Percentiles rank a stretch among this genome's conserved stretches.
phyloP scores from a whole-genome alignment of 495 filamentous ascomycete genomes.

The Penicillium ucsense region DNA sequence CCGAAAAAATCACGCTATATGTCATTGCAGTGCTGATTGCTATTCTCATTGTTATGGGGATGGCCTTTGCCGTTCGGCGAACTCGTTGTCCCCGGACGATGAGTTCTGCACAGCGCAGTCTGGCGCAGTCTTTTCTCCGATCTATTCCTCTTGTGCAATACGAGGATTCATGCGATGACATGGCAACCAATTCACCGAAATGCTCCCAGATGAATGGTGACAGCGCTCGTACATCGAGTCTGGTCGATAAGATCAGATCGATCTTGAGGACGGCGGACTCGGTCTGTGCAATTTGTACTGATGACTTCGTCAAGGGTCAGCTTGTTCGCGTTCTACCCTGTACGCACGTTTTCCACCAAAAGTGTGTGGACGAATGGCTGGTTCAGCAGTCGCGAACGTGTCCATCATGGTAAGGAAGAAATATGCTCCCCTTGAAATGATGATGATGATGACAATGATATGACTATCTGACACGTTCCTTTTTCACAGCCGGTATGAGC shows the following conservation, averaged over 20 bases:
- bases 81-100: neutral
- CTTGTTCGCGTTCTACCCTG: constrained; percentile 3
- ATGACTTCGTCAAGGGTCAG: constrained; percentile 3
- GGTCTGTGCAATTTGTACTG: constrained; percentile 3
- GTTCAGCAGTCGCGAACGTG: neutral
- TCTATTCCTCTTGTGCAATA: constrained; percentile 4
- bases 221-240: neutral
- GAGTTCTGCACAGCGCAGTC: neutral
- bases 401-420: neutral
- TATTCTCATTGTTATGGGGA: neutral
- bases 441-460: too few species aligned
- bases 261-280: neutral
- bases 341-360: constrained; percentile 2
- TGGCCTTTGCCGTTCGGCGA: neutral
- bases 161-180: neutral
- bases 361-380: constrained; percentile 4
- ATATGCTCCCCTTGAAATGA: too few species aligned
- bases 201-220: neutral
- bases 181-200: neutral
- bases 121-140: constrained; percentile 1
- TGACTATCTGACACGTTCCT: neutral
- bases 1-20: constrained; percentile 5
- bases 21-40: constrained; percentile 1
- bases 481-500: neutral
- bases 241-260: neutral